Conservation (phyloP, 345 rosid genomes). For the Eutrema heterophyllum region DNA sequence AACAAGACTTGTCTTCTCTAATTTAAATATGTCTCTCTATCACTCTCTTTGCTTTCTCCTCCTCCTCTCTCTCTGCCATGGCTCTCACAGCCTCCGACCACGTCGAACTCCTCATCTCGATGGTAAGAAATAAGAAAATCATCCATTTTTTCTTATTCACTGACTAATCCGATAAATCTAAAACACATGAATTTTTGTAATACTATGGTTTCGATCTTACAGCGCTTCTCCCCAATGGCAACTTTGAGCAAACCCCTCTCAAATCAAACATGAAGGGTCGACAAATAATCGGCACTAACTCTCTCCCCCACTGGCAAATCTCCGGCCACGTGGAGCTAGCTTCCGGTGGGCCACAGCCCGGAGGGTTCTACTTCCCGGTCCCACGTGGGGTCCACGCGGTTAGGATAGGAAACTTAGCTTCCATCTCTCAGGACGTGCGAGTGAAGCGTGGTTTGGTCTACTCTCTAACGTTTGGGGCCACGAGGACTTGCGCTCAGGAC, state of each 20-base stretch:
- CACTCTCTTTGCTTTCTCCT: slow-evolving; percentile 28
- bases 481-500: slow-evolving; percentile 74
- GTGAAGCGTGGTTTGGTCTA: slow-evolving; percentile 43
- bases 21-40: slow-evolving; percentile 18
- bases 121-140: slow-evolving; percentile 19
- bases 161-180: not conserved
- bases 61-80: slow-evolving; percentile 21
- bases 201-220: not conserved
- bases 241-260: slow-evolving; percentile 60
- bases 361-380: slow-evolving; percentile 63
- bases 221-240: slow-evolving; percentile 68
- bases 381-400: slow-evolving; percentile 78
- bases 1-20: not conserved
- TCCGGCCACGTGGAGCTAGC: slow-evolving; percentile 61
- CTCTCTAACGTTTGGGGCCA: slow-evolving; percentile 73
- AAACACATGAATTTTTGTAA: not conserved
- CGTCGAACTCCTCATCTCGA: slow-evolving; percentile 29
- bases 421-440: slow-evolving; percentile 52
- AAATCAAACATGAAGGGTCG: slow-evolving; percentile 57
- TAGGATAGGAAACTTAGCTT: slow-evolving; percentile 70
- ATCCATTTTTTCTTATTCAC: not conserved
- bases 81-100: slow-evolving; percentile 8
- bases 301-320: slow-evolving; percentile 82
- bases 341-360: slow-evolving; percentile 81
- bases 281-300: slow-evolving; percentile 58